These are phyloP conservation scores for Eucalyptus polyanthemos DNA, from an alignment of 345 rosid species.

Conservation along the genomic window DNA sequence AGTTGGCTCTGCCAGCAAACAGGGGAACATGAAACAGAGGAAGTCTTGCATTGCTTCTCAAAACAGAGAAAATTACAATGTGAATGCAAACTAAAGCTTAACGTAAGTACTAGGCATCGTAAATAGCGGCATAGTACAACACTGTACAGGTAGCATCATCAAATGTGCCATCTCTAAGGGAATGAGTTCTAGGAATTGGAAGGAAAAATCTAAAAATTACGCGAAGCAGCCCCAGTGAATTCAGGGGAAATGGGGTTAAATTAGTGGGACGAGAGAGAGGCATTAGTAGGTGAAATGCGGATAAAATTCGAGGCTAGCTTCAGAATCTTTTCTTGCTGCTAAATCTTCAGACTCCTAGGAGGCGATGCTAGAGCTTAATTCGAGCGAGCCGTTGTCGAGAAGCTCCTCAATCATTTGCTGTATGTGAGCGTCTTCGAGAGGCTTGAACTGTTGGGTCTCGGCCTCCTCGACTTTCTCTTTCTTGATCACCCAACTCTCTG, in stretches of 20 bases:
- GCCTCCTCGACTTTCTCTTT: slow-evolving; percentile 10
- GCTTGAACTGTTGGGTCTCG: slow-evolving; percentile 7
- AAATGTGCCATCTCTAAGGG: background rate
- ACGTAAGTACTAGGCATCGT: background rate
- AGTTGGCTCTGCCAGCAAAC: background rate
- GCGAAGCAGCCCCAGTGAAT: background rate
- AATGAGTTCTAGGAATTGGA: background rate
- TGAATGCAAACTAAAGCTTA: background rate
- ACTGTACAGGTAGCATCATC: background rate
- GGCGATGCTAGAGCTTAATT: slow-evolving; percentile 41
- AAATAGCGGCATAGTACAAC: background rate
- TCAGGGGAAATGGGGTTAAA: background rate
- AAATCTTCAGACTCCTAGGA: background rate
- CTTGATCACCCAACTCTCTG: slow-evolving; percentile 26
- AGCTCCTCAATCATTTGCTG: slow-evolving; percentile 96
- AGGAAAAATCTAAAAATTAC: background rate
- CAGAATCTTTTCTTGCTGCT: background rate
- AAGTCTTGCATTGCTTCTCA: background rate
- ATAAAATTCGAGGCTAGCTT: background rate
- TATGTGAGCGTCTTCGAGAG: slow-evolving; percentile 83
- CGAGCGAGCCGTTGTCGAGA: slow-evolving; percentile 75
- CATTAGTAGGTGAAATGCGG: background rate
- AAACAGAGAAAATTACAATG: background rate
- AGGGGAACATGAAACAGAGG: background rate
- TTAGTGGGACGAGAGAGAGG: background rate